Conservation (phyloP, 176 grass and related monocot genomes). For the Phragmites australis region DNA sequence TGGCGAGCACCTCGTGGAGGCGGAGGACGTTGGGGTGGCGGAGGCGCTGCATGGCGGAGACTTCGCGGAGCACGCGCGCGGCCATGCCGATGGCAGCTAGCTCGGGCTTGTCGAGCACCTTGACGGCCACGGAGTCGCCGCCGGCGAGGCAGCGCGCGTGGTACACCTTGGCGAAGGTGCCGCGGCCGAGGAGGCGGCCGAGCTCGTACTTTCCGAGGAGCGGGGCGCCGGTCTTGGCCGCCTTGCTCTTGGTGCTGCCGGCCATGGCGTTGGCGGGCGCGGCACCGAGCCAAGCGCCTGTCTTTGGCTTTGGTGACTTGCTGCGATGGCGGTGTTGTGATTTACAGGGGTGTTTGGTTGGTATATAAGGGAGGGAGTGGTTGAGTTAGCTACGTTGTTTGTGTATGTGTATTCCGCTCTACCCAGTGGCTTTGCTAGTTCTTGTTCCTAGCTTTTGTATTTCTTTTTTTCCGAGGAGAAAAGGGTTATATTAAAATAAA, state of each 20-base stretch:
- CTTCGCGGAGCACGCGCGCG: constrained; percentile 63
- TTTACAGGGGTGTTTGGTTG: neutral
- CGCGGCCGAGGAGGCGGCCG: constrained; percentile 71
- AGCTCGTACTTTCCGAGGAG: constrained; percentile 96
- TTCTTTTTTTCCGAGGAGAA: too few species aligned
- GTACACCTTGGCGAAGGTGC: constrained; percentile 96
- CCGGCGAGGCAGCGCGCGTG: constrained; percentile 61
- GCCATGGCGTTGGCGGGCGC: constrained; percentile 17
- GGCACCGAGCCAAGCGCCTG: neutral
- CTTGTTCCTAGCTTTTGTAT: neutral
- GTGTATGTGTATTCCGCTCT: neutral
- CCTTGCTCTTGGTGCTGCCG: constrained; percentile 36
- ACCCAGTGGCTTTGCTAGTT: neutral
- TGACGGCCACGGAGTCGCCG: constrained; percentile 60
- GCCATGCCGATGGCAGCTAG: constrained; percentile 44
- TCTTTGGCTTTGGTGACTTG: neutral
- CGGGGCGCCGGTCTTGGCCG: constrained; percentile 28
- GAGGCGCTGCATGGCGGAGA: constrained; percentile 87
- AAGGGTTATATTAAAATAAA: too few species aligned
- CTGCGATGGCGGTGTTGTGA: neutral
- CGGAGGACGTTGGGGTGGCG: constrained; percentile 78
- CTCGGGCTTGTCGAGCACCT: constrained; percentile 78
- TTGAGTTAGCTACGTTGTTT: neutral
- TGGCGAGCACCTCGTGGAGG: constrained; percentile 88
- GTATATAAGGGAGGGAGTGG: constrained; percentile 25